These are phyloP conservation scores for Pythium utonaiense DNA, from an alignment of 352 stramenopile species.

Conservation along the genomic window DNA sequence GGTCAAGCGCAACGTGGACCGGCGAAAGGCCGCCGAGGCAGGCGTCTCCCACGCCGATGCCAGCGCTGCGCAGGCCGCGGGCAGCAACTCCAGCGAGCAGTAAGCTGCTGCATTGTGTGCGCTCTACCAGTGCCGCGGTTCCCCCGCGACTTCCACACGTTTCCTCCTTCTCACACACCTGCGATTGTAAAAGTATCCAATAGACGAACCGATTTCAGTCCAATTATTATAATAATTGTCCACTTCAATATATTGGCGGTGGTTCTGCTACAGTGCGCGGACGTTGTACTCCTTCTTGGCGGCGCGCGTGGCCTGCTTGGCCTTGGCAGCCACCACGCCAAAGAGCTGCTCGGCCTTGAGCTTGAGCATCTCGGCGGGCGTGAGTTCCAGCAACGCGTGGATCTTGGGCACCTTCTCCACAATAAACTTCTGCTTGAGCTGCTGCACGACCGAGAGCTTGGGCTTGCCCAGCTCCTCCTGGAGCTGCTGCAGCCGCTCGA, in stretches of 20 bases:
- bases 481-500: slow-evolving; percentile 37
- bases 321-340: slow-evolving; percentile 35
- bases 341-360: slow-evolving; percentile 40
- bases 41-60: neutral
- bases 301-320: slow-evolving; percentile 28
- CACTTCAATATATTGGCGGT: too few relatives aligned
- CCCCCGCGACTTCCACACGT: too few relatives aligned
- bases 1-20: slow-evolving; percentile 77
- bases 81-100: slow-evolving; percentile 8
- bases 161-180: neutral
- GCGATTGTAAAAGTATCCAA: neutral
- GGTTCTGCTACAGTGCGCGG: slow-evolving; percentile 40
- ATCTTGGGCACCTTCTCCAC: slow-evolving; percentile 46
- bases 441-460: slow-evolving; percentile 36
- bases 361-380: slow-evolving; percentile 44
- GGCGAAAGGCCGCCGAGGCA: slow-evolving; percentile 24
- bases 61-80: neutral
- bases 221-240: neutral
- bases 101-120: neutral
- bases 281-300: slow-evolving; percentile 72
- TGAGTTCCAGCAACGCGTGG: slow-evolving; percentile 48
- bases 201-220: neutral
- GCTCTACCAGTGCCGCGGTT: too few relatives aligned
- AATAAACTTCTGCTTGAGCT: slow-evolving; percentile 51
- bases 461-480: slow-evolving; percentile 38